Percentiles rank a stretch among this genome's conserved stretches.
Evolutionary conservation across 2,329 filamentous ascomycete genomes (phyloP).

Genomic region (Fusarium clavum): DNA sequence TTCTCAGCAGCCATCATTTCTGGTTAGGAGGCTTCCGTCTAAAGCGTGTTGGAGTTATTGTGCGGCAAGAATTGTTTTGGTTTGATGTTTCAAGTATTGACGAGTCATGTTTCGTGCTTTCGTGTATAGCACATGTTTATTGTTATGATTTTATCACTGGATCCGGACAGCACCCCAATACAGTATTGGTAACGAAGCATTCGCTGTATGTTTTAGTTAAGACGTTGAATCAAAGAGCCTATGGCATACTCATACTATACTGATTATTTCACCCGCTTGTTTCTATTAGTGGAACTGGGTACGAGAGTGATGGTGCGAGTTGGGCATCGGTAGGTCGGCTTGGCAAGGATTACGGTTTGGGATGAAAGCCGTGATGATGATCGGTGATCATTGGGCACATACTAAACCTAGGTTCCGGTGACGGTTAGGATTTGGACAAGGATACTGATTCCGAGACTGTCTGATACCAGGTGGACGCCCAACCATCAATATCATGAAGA

Average conservation of each 20-base stretch:
- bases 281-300: constrained; percentile 36
- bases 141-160: constrained; percentile 28
- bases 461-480: background rate
- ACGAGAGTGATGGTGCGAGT: constrained; percentile 36
- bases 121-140: constrained; percentile 31
- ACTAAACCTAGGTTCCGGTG: constrained; percentile 4
- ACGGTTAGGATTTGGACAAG: constrained; percentile 3
- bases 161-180: constrained; percentile 28
- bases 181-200: constrained; percentile 23
- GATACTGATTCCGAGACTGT: background rate
- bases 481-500: background rate
- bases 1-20: constrained; percentile 37
- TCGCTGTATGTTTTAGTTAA: constrained; percentile 21
- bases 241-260: constrained; percentile 3
- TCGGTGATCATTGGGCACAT: constrained; percentile 12
- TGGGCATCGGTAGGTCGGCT: constrained; percentile 37
- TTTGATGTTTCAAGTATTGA: constrained; percentile 19
- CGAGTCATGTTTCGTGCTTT: constrained; percentile 32
- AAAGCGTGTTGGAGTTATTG: constrained; percentile 46
- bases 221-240: constrained; percentile 24
- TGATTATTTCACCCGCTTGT: constrained; percentile 11
- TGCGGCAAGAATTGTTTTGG: constrained; percentile 29
- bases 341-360: constrained; percentile 22
- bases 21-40: constrained; percentile 39
- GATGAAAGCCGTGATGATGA: constrained; percentile 12